A percentile compares a stretch with the other conserved stretches of the same genome.
Conservation (phyloP, 129 eudicot species). For the Flaveria sonorensis region DNA sequence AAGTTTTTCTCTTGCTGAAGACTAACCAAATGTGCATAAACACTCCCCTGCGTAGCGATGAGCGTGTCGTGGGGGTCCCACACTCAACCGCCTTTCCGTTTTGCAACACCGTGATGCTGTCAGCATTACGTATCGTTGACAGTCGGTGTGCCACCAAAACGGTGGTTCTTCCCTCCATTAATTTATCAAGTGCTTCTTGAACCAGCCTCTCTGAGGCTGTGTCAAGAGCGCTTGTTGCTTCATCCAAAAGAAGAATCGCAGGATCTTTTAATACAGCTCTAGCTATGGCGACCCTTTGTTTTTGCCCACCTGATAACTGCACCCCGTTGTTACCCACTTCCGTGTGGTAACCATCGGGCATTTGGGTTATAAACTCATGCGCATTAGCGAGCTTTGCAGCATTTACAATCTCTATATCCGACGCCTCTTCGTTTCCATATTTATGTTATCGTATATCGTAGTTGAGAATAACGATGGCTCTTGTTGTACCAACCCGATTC, state of each 20-base stretch:
- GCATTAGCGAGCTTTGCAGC: constrained; percentile 88
- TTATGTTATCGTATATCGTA: constrained; percentile 64
- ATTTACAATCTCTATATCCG: constrained; percentile 66
- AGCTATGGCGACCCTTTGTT: constrained; percentile 87
- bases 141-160: constrained; percentile 74
- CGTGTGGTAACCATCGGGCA: constrained; percentile 75
- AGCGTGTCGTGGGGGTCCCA: constrained; percentile 77
- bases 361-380: constrained; percentile 58
- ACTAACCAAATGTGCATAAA: constrained; percentile 57
- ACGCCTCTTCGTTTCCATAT: constrained; percentile 64
- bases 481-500: constrained; percentile 79
- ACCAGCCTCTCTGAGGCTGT: constrained; percentile 62
- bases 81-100: constrained; percentile 60
- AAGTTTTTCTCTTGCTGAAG: constrained; percentile 50
- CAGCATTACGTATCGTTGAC: constrained; percentile 65
- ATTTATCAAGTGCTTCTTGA: constrained; percentile 72
- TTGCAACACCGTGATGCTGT: constrained; percentile 66
- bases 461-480: constrained; percentile 85
- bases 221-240: constrained; percentile 89
- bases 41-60: constrained; percentile 39
- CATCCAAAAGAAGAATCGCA: constrained; percentile 68
- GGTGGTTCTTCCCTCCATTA: constrained; percentile 74
- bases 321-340: constrained; percentile 73
- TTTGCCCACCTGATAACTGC: constrained; percentile 84
- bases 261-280: constrained; percentile 77